Evolutionary conservation across 2,329 filamentous ascomycete species (phyloP).

Genomic region (Fusarium camptoceras): DNA sequence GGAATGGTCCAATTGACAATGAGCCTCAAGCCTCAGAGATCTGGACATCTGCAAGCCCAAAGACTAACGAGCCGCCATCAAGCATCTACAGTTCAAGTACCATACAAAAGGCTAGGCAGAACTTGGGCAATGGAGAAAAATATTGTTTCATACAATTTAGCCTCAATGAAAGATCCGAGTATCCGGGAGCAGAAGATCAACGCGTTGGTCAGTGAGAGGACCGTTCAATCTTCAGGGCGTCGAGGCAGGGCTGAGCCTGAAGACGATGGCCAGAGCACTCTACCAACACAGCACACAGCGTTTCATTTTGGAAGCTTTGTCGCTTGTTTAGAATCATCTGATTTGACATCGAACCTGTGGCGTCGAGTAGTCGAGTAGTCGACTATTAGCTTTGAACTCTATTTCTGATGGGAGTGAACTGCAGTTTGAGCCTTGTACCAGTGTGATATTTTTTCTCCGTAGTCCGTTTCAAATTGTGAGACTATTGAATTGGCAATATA

Average conservation of each 20-base stretch:
- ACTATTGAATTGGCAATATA: neutral
- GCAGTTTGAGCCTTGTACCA: neutral
- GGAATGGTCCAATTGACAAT: neutral
- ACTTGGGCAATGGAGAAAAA: too few relatives aligned
- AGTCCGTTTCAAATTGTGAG: neutral
- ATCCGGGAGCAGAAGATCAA: neutral
- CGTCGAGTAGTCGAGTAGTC: neutral
- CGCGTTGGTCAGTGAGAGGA: neutral
- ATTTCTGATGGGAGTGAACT: neutral
- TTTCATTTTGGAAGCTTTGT: neutral
- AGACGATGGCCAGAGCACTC: neutral
- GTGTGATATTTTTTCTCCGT: neutral
- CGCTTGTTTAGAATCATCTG: neutral
- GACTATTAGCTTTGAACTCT: conserved; percentile 15
- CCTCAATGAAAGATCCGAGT: neutral
- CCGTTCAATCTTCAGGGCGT: neutral
- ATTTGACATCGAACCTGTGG: neutral
- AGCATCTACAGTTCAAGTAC: neutral
- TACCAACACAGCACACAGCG: neutral
- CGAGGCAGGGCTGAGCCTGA: neutral
- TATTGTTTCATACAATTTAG: neutral
- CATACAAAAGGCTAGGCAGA: neutral
- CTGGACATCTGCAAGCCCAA: neutral
- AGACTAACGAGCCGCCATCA: neutral
- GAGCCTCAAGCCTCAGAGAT: neutral